These are phyloP conservation scores for Wickerhamiella vanderwaltii DNA, from an alignment of 805 yeast species.

Conservation along the genomic window DNA sequence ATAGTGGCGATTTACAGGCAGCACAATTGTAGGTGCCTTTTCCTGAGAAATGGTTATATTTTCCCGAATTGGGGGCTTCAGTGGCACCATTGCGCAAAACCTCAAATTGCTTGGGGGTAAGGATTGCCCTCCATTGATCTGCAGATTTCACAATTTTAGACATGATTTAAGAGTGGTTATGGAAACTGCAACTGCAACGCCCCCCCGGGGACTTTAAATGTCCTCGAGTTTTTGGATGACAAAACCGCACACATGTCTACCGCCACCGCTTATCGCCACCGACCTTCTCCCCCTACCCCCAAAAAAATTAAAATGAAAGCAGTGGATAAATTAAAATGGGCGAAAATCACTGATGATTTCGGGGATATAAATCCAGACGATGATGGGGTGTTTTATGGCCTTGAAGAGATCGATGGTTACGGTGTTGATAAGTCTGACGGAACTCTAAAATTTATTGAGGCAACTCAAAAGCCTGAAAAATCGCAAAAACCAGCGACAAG, in stretches of 20 bases:
- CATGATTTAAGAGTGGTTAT: conserved; percentile 12
- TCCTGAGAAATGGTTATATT: conserved; percentile 38
- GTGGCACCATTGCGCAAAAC: conserved; percentile 67
- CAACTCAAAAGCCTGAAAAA: conserved; percentile 9
- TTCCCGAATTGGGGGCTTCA: conserved; percentile 54
- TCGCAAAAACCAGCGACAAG: conserved; percentile 11
- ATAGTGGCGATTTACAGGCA: conserved; percentile 71
- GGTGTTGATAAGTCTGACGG: conserved; percentile 67
- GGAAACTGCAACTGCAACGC: no score
- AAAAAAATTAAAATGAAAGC: conserved; percentile 4
- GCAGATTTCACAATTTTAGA: conserved; percentile 30
- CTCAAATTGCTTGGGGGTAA: conserved; percentile 64
- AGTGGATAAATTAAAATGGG: conserved; percentile 41
- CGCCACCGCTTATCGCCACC: no score
- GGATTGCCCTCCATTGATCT: conserved; percentile 66
- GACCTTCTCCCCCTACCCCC: no score
- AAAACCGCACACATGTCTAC: no score
- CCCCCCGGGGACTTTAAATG: no score
- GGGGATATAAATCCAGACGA: conserved; percentile 60
- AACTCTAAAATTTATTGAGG: conserved; percentile 32
- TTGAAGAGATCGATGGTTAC: conserved; percentile 91
- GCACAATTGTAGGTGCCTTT: conserved; percentile 72
- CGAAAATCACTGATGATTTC: conserved; percentile 37
- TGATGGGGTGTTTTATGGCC: conserved; percentile 80
- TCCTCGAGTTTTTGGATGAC: no score